These are phyloP conservation scores for Podila clonocystis DNA, from an alignment of 192 early-diverging fungal species.

Conservation along the genomic window DNA sequence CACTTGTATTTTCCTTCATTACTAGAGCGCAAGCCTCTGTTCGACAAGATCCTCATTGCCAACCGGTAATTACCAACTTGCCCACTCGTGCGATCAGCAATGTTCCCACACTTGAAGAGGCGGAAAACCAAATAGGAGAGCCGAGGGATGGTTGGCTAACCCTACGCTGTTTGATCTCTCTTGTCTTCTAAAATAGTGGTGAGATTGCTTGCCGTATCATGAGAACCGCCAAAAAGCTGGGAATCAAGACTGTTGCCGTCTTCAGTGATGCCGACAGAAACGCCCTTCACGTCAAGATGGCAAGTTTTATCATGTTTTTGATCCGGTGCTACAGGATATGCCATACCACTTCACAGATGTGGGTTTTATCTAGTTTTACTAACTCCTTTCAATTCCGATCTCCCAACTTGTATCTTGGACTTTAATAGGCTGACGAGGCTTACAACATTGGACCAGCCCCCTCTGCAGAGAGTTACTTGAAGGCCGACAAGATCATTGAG, in stretches of 20 bases:
- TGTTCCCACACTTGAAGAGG: neutral
- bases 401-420: neutral
- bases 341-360: neutral
- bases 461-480: slow-evolving; percentile 84
- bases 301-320: slow-evolving; percentile 13
- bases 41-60: slow-evolving; percentile 97
- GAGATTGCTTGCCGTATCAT: slow-evolving; percentile 87
- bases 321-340: too few relatives aligned
- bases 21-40: slow-evolving; percentile 77
- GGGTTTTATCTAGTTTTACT: neutral
- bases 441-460: slow-evolving; percentile 89
- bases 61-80: slow-evolving; percentile 71
- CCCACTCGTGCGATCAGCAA: slow-evolving; percentile 1
- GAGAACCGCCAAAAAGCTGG: slow-evolving; percentile 85
- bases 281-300: slow-evolving; percentile 86
- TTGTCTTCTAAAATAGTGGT: slow-evolving; percentile 57
- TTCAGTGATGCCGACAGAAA: slow-evolving; percentile 92
- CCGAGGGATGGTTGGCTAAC: too few relatives aligned
- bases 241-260: slow-evolving; percentile 95
- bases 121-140: too few relatives aligned
- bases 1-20: neutral
- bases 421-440: slow-evolving; percentile 89
- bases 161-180: neutral
- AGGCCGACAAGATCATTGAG: slow-evolving; percentile 82
- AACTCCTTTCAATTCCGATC: neutral